A percentile compares a stretch with the other conserved stretches of the same genome.
Evolutionary conservation across 345 rosid species (phyloP).

Genomic region (Raphanus sativus): DNA sequence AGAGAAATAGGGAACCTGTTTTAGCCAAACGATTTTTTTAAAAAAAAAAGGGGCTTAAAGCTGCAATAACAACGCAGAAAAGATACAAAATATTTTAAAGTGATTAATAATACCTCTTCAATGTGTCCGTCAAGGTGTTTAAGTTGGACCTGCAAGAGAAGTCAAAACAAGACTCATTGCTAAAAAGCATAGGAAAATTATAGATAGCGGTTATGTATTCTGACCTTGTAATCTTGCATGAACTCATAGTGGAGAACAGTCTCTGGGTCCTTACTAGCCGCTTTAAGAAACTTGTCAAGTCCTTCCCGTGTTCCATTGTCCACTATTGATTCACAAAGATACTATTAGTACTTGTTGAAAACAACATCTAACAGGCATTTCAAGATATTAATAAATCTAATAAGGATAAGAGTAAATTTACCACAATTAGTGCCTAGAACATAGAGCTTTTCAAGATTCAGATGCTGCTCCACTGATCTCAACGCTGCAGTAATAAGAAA

Average conservation of each 20-base stretch:
- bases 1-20: conserved; percentile 99
- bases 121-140: conserved; percentile 95
- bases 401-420: conserved; percentile 40
- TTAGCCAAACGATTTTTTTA: conserved; percentile 40
- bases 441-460: conserved; percentile 90
- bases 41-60: conserved; percentile 40
- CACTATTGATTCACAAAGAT: conserved; percentile 53
- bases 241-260: conserved; percentile 96
- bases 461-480: conserved; percentile 84
- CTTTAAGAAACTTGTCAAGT: conserved; percentile 87
- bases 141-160: conserved; percentile 69
- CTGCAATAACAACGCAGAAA: conserved; percentile 34
- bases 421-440: conserved; percentile 97
- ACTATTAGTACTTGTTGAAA: conserved; percentile 7
- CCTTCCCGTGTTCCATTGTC: conserved; percentile 98
- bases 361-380: background rate
- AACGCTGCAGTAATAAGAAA: conserved; percentile 90
- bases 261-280: conserved; percentile 88
- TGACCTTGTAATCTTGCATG: conserved; percentile 99
- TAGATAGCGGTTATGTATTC: background rate
- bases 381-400: conserved; percentile 13
- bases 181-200: background rate
- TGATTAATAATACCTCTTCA: conserved; percentile 99
- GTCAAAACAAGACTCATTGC: background rate
- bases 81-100: too few relatives aligned